Evolutionary conservation across 106 monocot genomes (phyloP).

Genomic region (Acorus calamus): DNA sequence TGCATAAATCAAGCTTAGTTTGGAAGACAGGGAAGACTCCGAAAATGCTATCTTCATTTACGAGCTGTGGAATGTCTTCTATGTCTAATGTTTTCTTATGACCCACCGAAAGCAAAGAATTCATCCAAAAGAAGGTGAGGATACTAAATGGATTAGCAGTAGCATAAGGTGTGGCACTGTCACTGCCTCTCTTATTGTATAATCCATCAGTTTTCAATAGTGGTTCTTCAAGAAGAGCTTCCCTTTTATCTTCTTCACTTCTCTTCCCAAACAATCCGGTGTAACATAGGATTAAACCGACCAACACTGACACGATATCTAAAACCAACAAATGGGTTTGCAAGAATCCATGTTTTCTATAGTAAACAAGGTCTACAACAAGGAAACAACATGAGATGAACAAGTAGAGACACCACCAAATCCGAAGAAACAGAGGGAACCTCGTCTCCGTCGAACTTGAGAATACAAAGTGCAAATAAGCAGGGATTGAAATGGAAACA

Average conservation of each 20-base stretch:
- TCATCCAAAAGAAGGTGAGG: slow-evolving; percentile 87
- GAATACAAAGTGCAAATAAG: slow-evolving; percentile 29
- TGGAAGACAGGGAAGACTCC: slow-evolving; percentile 42
- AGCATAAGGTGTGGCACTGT: slow-evolving; percentile 24
- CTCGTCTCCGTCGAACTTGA: slow-evolving; percentile 14
- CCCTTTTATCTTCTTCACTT: slow-evolving; percentile 3
- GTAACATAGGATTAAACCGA: slow-evolving; percentile 21
- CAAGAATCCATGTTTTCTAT: slow-evolving; percentile 9
- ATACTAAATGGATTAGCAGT: slow-evolving; percentile 46
- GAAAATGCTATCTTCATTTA: slow-evolving; percentile 36
- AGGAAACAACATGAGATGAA: slow-evolving; percentile 31
- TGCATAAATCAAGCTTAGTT: slow-evolving; percentile 38
- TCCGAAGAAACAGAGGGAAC: slow-evolving; percentile 43
- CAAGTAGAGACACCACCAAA: slow-evolving; percentile 71
- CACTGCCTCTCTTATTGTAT: not conserved
- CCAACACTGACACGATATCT: slow-evolving; percentile 37
- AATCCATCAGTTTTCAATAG: slow-evolving; percentile 57
- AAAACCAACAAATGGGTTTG: slow-evolving; percentile 32
- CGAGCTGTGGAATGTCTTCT: slow-evolving; percentile 57
- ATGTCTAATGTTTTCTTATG: slow-evolving; percentile 56
- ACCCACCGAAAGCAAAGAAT: slow-evolving; percentile 49
- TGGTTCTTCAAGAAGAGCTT: slow-evolving; percentile 30
- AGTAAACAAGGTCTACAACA: slow-evolving; percentile 23
- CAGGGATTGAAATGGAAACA: slow-evolving; percentile 34
- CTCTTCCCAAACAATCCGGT: slow-evolving; percentile 34